phyloP scores from a whole-genome alignment of 2,329 filamentous ascomycete species.

The Colletotrichum sidae region DNA sequence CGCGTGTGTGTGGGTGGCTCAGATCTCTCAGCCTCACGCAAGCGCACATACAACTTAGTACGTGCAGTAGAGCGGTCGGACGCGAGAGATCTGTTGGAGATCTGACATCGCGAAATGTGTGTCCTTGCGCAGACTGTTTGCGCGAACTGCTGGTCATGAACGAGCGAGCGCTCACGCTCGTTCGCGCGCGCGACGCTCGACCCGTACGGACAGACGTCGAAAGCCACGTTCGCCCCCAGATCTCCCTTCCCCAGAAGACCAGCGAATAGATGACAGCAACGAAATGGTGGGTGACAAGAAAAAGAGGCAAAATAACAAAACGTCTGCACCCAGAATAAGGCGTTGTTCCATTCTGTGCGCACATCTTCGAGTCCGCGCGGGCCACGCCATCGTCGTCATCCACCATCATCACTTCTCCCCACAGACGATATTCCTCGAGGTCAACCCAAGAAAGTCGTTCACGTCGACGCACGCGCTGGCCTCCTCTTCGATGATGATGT shows the following conservation, averaged over 20 bases:
- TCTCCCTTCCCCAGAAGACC: neutral
- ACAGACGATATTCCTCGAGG: neutral
- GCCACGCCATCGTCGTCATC: constrained; percentile 4
- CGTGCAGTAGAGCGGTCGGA: constrained; percentile 13
- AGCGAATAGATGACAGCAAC: neutral
- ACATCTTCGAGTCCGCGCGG: neutral
- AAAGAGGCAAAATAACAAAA: neutral
- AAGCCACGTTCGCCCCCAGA: constrained; percentile 5
- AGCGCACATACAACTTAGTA: constrained; percentile 10
- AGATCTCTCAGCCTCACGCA: neutral
- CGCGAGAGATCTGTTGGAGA: no score
- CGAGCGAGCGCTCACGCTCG: constrained; percentile 1
- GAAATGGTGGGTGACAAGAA: neutral
- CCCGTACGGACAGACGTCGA: constrained; percentile 5
- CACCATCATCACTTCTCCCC: neutral
- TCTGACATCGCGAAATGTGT: neutral
- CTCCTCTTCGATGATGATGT: neutral
- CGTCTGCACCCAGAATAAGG: neutral
- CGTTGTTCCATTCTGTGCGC: neutral
- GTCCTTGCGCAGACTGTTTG: neutral
- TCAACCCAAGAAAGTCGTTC: no score
- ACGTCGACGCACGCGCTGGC: no score
- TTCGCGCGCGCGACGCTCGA: constrained; percentile 11
- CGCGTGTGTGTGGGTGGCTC: neutral
- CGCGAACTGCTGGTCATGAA: constrained; percentile 17